Evolutionary conservation across 1,284 basidiomycete species (phyloP), one percentile per base, ranked within the genome.

Genomic region (Papiliotrema terrestris): DNA sequence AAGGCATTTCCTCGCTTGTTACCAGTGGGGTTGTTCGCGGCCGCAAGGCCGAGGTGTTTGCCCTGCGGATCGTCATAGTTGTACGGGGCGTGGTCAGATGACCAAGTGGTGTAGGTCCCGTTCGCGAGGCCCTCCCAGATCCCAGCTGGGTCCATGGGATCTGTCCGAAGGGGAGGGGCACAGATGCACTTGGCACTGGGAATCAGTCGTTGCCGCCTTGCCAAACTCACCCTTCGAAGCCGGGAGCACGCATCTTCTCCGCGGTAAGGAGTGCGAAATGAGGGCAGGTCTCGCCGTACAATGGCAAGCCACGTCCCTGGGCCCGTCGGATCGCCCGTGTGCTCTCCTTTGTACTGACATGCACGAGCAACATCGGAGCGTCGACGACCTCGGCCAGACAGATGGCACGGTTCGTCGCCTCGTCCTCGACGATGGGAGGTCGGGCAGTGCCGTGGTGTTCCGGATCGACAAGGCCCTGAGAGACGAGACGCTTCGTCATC

Each of bases 381-480:
- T 67, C 29, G 11, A 32, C 29, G 6, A 32, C 29, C 29, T 71
- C 64, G 14, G 60, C 52, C 2, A 71, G 52, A 11, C 60, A 59
- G 41, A 71, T 62, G 19, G 65, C 67, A 9, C 68, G 65, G 47
- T 64, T 63, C 13, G 67, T 67, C 25, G 68, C 68, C 46, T 71
- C 68, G 25, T 55, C 50, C 44, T 71, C 68, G 43, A 67, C 64
- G 22, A 68, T 50, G 2, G 58, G 61, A 20, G 67, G 65, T 0
- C 68, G 60, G 2, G 67, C 60, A 15, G 61, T 63, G 5, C 57
- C 60, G 55, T 71, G 68, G 50, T 67, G 60, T 51, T 59, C 60
- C 3, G 65, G 65, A 13, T 58, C 65, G 35, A 58, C 56, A 56
- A 66, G 59, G 23, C 65, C 67, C 14, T 55, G 55, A 32, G 51